A percentile compares a stretch with the other conserved stretches of the same genome.
phyloP scores from a whole-genome alignment of 164 flowering plant species.

The Protea cynaroides region DNA sequence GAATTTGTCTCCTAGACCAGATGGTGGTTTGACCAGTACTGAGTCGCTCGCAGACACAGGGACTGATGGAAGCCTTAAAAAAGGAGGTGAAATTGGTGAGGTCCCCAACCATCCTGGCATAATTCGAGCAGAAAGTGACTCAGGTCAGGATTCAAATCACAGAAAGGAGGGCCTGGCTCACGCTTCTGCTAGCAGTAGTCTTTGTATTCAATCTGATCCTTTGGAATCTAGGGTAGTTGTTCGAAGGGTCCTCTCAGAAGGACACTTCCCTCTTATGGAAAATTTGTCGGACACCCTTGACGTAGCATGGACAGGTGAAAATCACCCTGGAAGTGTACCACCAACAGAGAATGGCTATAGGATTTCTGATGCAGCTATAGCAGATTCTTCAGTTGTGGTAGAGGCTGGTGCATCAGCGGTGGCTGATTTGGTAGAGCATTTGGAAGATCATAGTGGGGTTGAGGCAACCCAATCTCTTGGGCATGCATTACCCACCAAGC shows the following conservation, averaged over 20 bases:
- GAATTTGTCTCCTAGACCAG: slow-evolving; percentile 17
- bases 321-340: slow-evolving; percentile 27
- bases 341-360: slow-evolving; percentile 24
- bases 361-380: slow-evolving; percentile 24
- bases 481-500: slow-evolving; percentile 29
- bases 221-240: slow-evolving; percentile 31
- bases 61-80: slow-evolving; percentile 18
- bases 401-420: slow-evolving; percentile 19
- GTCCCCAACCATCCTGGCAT: slow-evolving; percentile 13
- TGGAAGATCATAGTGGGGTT: slow-evolving; percentile 30
- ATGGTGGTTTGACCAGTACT: slow-evolving; percentile 12
- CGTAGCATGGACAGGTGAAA: slow-evolving; percentile 94
- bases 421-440: slow-evolving; percentile 28
- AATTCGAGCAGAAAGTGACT: slow-evolving; percentile 17
- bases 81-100: slow-evolving; percentile 17
- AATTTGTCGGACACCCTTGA: slow-evolving; percentile 82
- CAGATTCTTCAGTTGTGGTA: slow-evolving; percentile 25
- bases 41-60: slow-evolving; percentile 32
- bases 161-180: slow-evolving; percentile 18
- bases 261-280: slow-evolving; percentile 47
- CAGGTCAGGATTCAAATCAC: slow-evolving; percentile 13
- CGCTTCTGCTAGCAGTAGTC: slow-evolving; percentile 16
- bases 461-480: slow-evolving; percentile 26
- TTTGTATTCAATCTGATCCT: slow-evolving; percentile 27
- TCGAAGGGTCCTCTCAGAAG: slow-evolving; percentile 52